These are phyloP conservation scores for Acidomyces sp. DNA, from an alignment of 495 filamentous ascomycete species.

Conservation along the genomic window DNA sequence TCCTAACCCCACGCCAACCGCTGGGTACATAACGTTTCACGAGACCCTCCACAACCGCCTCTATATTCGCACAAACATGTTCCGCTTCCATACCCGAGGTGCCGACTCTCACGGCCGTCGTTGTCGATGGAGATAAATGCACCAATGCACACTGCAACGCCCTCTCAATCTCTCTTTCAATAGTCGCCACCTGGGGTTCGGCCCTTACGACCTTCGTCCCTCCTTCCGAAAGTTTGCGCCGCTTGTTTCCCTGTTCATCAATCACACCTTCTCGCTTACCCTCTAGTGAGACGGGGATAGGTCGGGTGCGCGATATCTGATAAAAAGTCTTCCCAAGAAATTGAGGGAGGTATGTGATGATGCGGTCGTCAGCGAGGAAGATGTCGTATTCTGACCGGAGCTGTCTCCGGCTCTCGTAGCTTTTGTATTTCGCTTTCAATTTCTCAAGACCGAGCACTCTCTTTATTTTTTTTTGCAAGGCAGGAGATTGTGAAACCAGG, in stretches of 20 bases:
- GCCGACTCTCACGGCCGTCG: slow-evolving; percentile 36
- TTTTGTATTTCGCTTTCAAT: slow-evolving; percentile 70
- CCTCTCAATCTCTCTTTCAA: slow-evolving; percentile 59
- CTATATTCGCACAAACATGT: slow-evolving; percentile 66
- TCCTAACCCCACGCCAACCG: slow-evolving; percentile 71
- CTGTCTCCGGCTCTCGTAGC: slow-evolving; percentile 74
- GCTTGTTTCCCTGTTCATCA: slow-evolving; percentile 21
- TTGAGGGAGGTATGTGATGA: slow-evolving; percentile 61
- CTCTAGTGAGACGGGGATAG: slow-evolving; percentile 63
- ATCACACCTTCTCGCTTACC: slow-evolving; percentile 20
- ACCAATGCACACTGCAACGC: slow-evolving; percentile 58
- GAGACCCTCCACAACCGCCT: slow-evolving; percentile 52
- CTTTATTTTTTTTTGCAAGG: slow-evolving; percentile 57
- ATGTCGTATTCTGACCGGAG: slow-evolving; percentile 73
- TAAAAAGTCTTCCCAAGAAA: slow-evolving; percentile 81
- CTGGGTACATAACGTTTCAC: slow-evolving; percentile 66
- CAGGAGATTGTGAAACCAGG: slow-evolving; percentile 63
- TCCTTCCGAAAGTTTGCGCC: slow-evolving; percentile 40
- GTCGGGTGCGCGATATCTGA: slow-evolving; percentile 62
- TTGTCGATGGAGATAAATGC: slow-evolving; percentile 46
- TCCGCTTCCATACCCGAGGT: slow-evolving; percentile 56
- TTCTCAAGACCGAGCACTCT: slow-evolving; percentile 73
- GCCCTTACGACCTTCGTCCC: slow-evolving; percentile 47
- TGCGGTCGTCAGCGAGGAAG: slow-evolving; percentile 76
- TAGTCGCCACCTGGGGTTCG: slow-evolving; percentile 33